Evolutionary conservation across 164 flowering plant genomes (phyloP).

Genomic region (Malania oleifera): DNA sequence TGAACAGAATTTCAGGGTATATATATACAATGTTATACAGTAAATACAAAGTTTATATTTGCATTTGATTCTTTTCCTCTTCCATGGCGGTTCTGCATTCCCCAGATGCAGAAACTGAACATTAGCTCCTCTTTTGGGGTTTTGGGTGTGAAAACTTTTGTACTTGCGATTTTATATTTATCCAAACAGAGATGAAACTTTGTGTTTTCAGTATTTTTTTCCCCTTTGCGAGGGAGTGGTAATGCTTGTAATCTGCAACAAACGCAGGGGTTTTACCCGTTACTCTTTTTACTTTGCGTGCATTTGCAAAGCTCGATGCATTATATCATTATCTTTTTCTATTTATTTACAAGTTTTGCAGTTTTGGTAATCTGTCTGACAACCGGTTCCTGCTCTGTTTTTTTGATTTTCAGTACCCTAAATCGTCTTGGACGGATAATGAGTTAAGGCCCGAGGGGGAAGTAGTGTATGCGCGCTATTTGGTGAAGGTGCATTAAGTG

Average conservation of each 20-base stretch:
- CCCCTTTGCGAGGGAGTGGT: slow-evolving; percentile 40
- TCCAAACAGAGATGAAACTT: slow-evolving; percentile 19
- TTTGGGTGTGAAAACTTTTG: slow-evolving; percentile 6
- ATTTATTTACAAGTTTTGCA: slow-evolving; percentile 22
- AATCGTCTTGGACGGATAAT: slow-evolving; percentile 19
- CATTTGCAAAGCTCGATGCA: slow-evolving; percentile 12
- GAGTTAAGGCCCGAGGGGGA: slow-evolving; percentile 12
- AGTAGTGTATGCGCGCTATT: slow-evolving; percentile 10
- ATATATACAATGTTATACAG: not conserved
- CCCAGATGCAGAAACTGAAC: not conserved
- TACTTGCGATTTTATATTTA: slow-evolving; percentile 1
- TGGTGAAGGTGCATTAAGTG: slow-evolving; percentile 24
- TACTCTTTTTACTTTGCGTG: slow-evolving; percentile 20
- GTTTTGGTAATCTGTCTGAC: slow-evolving; percentile 36
- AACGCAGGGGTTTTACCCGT: slow-evolving; percentile 18
- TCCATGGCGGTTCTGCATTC: slow-evolving; percentile 5
- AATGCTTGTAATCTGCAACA: slow-evolving; percentile 34
- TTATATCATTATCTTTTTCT: slow-evolving; percentile 15
- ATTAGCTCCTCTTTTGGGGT: slow-evolving; percentile 10
- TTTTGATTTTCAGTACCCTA: slow-evolving; percentile 22
- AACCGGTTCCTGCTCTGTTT: slow-evolving; percentile 23
- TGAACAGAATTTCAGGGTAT: not conserved
- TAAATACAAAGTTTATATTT: not conserved
- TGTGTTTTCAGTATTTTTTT: slow-evolving; percentile 20
- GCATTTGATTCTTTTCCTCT: not conserved